phyloP scores from a whole-genome alignment of 2,329 filamentous ascomycete genomes.

The Alternaria sp. region DNA sequence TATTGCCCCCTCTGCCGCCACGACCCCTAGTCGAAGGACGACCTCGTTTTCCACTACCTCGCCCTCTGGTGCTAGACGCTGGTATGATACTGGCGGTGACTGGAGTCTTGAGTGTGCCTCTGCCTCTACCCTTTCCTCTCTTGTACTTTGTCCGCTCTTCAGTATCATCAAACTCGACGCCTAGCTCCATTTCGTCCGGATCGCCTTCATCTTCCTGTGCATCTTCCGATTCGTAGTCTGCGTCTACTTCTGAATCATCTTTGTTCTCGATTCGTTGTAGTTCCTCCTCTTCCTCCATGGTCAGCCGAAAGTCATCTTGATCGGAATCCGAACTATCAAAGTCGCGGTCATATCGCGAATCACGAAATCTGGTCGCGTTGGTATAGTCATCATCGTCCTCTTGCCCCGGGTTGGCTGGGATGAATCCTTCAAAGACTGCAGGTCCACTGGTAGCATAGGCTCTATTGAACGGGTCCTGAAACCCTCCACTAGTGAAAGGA shows the following conservation, averaged over 20 bases:
- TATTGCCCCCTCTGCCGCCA: slow-evolving; percentile 34
- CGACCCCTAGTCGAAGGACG: slow-evolving; percentile 32
- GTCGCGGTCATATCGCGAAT: slow-evolving; percentile 28
- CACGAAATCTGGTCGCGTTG: slow-evolving; percentile 23
- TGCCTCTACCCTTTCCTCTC: slow-evolving; percentile 16
- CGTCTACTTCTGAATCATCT: slow-evolving; percentile 42
- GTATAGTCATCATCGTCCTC: slow-evolving; percentile 45
- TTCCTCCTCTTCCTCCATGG: slow-evolving; percentile 33
- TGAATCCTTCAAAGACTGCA: slow-evolving; percentile 50
- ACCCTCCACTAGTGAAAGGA: slow-evolving; percentile 19
- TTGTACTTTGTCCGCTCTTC: slow-evolving; percentile 28
- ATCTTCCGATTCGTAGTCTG: slow-evolving; percentile 46
- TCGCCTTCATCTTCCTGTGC: slow-evolving; percentile 41
- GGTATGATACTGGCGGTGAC: neutral
- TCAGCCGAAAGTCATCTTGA: slow-evolving; percentile 35
- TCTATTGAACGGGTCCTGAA: slow-evolving; percentile 31
- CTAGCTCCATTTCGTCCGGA: slow-evolving; percentile 40
- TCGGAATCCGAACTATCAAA: slow-evolving; percentile 36
- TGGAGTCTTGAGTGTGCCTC: slow-evolving; percentile 1
- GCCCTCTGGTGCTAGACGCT: slow-evolving; percentile 18
- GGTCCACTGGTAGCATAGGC: slow-evolving; percentile 35
- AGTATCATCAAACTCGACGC: slow-evolving; percentile 36
- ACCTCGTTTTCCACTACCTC: slow-evolving; percentile 33
- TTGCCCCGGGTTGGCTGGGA: slow-evolving; percentile 41
- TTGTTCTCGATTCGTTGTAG: slow-evolving; percentile 35